Evolutionary conservation across 805 yeast genomes (phyloP), one percentile per base, ranked within the genome.

Genomic region (Ogataea salicorniae): DNA sequence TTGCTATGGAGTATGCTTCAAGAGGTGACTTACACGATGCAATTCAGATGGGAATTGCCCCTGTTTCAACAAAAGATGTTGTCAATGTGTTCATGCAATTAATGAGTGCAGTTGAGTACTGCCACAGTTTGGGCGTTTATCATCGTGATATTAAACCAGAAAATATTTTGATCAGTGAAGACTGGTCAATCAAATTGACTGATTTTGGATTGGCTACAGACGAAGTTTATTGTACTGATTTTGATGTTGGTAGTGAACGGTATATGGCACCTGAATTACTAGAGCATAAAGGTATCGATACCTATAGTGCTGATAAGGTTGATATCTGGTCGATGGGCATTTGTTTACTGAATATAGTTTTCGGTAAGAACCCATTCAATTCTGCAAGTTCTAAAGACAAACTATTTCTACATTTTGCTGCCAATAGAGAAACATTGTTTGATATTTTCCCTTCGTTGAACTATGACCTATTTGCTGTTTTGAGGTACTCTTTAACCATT

Each of bases 221-320:
- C 31, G 63, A 67, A 33, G 69, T 70, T 41, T 66, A 69, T 41
- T 82, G 87, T 57, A 68, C 78, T 34, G 90, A 88, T 59, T 86
- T 89, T 63, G 95, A 87, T 51, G 86, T 88, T 49, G 97, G 97
- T 22, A 80, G 88, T 46, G 96, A 88, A 67, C 75, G 95, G 52
- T 90, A 90, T 66, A 90, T 90, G 97, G 95, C 97, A 0, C 97
- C 97, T 1, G 97, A 90, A 62, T 68, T 89, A 48, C 83, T 89
- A 61, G 95, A 89, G 46, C 60, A 63, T 48, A 55, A 64, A 14
- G 68, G 69, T 37, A 68, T 80, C 42, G 79, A 77, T 34, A 70
- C 74, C 39, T 91, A 90, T 63, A 85, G 84, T 57, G 88, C 96
- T 8, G 80, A 83, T 18, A 84, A 86, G 64, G 84, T 86, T 43